A percentile compares a stretch with the other conserved stretches of the same genome.
Evolutionary conservation across 331 rosid genomes (phyloP).

Genomic region (Rhamnella rubrinervis): DNA sequence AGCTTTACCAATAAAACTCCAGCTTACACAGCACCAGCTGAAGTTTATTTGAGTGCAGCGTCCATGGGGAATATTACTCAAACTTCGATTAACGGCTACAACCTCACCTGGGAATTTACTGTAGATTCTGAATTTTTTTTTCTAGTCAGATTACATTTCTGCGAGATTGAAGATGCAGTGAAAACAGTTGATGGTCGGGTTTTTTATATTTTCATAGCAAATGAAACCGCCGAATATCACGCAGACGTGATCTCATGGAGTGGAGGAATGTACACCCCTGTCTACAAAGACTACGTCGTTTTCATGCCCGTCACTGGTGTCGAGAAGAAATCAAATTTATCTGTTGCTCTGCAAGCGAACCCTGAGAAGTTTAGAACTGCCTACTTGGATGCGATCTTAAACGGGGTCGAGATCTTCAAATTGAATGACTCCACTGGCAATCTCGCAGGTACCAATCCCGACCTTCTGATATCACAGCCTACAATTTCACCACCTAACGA

Average conservation of each 20-base stretch:
- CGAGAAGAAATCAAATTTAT: constrained; percentile 28
- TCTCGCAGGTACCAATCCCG: constrained; percentile 27
- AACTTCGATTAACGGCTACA: rapidly evolving
- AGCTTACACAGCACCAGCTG: constrained; percentile 21
- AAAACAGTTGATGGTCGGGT: rapidly evolving
- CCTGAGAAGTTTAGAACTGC: no score
- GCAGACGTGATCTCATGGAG: constrained; percentile 5
- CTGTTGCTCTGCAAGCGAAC: constrained; percentile 1
- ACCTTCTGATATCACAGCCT: background rate
- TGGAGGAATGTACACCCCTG: constrained; percentile 6
- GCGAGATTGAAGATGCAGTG: constrained; percentile 3
- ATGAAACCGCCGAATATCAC: rapidly evolving
- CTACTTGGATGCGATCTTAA: constrained; percentile 13
- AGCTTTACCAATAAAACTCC: background rate
- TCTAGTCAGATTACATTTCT: constrained; percentile 49
- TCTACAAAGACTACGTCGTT: constrained; percentile 27
- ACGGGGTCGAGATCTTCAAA: constrained; percentile 28
- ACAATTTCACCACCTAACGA: background rate
- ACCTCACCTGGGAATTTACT: constrained; percentile 21
- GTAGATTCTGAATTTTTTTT: constrained; percentile 28
- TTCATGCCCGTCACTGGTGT: rapidly evolving
- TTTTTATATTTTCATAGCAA: constrained; percentile 30
- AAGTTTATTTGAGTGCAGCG: constrained; percentile 20
- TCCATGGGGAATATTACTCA: background rate
- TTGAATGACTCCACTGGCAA: background rate